Base-by-base conservation (phyloP, 2,329 filamentous ascomycete genomes). In the Thelonectria discophora region DNA sequence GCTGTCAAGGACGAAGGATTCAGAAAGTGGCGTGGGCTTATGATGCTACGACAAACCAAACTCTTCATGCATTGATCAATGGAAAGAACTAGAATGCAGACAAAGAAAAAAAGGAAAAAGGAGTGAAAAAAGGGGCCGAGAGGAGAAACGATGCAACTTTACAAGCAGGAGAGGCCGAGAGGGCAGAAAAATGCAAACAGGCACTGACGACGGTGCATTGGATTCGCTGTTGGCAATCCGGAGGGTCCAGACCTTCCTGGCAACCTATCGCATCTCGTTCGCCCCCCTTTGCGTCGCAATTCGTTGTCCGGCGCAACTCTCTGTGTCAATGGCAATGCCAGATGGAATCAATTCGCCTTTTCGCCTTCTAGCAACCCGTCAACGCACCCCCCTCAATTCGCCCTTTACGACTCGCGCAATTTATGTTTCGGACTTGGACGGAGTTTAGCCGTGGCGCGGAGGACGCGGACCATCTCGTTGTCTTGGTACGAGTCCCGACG, bases 211-310 rank as follows among this genome's bases (percentile, higher is more conserved):
- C 37, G 43, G 34, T 15, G 34, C 45, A 45, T 49, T 34, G 54
- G 45, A 58, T 65, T 48, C 49, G 58, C 24, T 50, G 21, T 56
- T 48, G 11, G 11, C 55, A 56, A 47, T 57, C 20, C 20, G 32
- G 24, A 49, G 58, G 50, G 17, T 46, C 48, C 62, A 43, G 42
- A 55, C 47, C 55, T 20, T 20, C n/a, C 60, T 27, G 20, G 39
- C 43, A 53, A 60, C 56, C 51, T 60, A 45, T 59, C 56, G 62
- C 50, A 55, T 52, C 55, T 13, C 27, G n/a, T 20, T 34, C 48
- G 18, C 42, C 42, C 46, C 52, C 13, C 30, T 45, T 45, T 18
- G 24, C 45, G 17, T 61, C 58, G 58, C 58, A 61, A 56, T 53
- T 53, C 32, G 42, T 52, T 42, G 24, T 61, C 53, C 53, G 42